phyloP scores from a whole-genome alignment of 164 flowering plant genomes.

The Vitis vinifera region DNA sequence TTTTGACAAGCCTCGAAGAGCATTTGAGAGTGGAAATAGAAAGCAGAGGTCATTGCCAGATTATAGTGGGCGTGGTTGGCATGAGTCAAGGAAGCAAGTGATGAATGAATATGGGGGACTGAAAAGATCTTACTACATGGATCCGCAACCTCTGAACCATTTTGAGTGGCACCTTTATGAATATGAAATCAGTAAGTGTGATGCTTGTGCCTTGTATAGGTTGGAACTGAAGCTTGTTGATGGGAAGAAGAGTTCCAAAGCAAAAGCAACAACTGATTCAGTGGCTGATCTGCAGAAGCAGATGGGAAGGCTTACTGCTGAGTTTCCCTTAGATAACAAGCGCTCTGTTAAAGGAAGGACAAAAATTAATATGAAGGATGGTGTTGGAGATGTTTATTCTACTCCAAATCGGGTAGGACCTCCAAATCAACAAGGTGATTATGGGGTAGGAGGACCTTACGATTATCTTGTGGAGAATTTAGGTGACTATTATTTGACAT shows the following conservation, averaged over 20 bases:
- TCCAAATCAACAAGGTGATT: constrained; percentile 41
- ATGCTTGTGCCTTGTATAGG: constrained; percentile 85
- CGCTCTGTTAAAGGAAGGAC: constrained; percentile 54
- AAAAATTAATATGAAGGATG: constrained; percentile 40
- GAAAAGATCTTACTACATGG: constrained; percentile 98
- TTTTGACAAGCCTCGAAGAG: constrained; percentile 97
- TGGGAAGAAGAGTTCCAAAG: constrained; percentile 78
- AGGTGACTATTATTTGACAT: constrained; percentile 48
- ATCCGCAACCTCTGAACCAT: constrained; percentile 82
- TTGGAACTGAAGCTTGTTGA: constrained; percentile 86
- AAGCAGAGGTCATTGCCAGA: constrained; percentile 98
- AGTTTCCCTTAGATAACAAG: constrained; percentile 68
- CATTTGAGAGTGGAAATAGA: constrained; percentile 96
- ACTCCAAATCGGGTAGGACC: constrained; percentile 34
- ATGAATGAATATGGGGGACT: constrained; percentile 86
- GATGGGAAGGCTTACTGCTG: constrained; percentile 90
- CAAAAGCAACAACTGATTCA: constrained; percentile 65
- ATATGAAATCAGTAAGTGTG: constrained; percentile 89
- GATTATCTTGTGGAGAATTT: constrained; percentile 56
- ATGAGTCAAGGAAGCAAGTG: constrained; percentile 97
- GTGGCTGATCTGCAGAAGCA: constrained; percentile 90
- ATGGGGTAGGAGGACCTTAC: constrained; percentile 37
- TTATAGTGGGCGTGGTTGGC: constrained; percentile 99
- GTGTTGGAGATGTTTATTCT: constrained; percentile 25
- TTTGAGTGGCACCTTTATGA: constrained; percentile 97